Evolutionary conservation across 345 rosid genomes (phyloP), one percentile per base, ranked within the genome.

Genomic region (Ceriops zippeliana): DNA sequence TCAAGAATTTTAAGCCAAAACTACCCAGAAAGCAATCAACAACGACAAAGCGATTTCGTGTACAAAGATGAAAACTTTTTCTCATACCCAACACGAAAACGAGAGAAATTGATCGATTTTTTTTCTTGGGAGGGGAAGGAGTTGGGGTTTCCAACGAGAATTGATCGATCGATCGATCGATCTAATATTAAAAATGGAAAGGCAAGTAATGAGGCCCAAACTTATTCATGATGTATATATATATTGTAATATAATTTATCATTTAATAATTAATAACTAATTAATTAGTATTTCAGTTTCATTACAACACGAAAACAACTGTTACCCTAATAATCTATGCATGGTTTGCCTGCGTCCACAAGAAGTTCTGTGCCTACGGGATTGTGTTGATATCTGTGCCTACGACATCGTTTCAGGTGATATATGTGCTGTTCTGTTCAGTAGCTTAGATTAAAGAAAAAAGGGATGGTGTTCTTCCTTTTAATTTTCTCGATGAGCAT

Each of bases 1-100:
- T 53, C 13, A 52, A 52, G 27, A 13, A 53, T 53, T 53, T 53
- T 10, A 66, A 21, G 34, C 8, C 2, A 34, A 61, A 53, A 38
- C 49, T 28, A 21, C 42, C 21, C 49, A 35, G 19, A 5, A 22
- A 26, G 0, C 24, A 34, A 65, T n/a, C 6, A 47, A 62, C 27
- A 62, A 38, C 13, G 21, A 49, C 13, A 42, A 68, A 17, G 22
- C 32, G 32, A 22, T 21, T 19, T 32, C 30, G 21, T 5, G 3
- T 5, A 17, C 5, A 38, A 54, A 62, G 73, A 5, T 52, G 6
- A n/a, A 27, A 70, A 56, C 68, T 71, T 71, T 26, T 53, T 26
- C 51, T 60, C 82, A 79, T 70, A 79, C 86, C 86, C 65, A 59
- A 74, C 78, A 81, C 70, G 79, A 62, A 71, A 82, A 34, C 27